phyloP scores from a whole-genome alignment of 805 yeast species.

The Candida qinlingensis region DNA sequence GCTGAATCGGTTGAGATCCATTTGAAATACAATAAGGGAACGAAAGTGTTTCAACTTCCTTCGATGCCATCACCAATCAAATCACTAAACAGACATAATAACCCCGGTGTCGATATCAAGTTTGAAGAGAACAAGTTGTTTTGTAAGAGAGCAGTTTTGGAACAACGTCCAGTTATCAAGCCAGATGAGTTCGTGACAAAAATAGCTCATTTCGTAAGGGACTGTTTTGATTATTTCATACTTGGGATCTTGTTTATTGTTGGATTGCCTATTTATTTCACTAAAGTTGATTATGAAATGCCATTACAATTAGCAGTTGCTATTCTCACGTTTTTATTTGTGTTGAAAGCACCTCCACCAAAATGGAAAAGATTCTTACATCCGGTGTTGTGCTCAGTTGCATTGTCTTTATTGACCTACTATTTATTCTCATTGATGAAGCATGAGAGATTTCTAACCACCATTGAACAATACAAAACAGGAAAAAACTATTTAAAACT shows the following conservation, averaged over 20 bases:
- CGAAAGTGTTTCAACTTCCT: slow-evolving; percentile 2
- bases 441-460: slow-evolving; percentile 42
- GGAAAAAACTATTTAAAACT: slow-evolving; percentile 61
- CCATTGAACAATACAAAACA: slow-evolving; percentile 55
- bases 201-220: slow-evolving; percentile 33
- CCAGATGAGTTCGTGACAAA: slow-evolving; percentile 18
- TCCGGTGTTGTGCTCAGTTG: slow-evolving; percentile 67
- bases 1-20: neutral
- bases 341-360: slow-evolving; percentile 40
- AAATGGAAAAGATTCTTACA: slow-evolving; percentile 50
- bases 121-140: slow-evolving; percentile 14
- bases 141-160: slow-evolving; percentile 17
- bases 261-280: slow-evolving; percentile 58
- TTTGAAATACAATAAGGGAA: slow-evolving; percentile 2
- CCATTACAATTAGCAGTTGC: slow-evolving; percentile 60
- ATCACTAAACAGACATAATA: slow-evolving; percentile 5
- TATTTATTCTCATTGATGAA: slow-evolving; percentile 56
- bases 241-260: slow-evolving; percentile 42
- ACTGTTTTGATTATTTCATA: slow-evolving; percentile 51
- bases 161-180: slow-evolving; percentile 8
- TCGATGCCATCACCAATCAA: slow-evolving; percentile 15
- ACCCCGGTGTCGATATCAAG: slow-evolving; percentile 12
- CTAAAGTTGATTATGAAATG: slow-evolving; percentile 45
- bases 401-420: slow-evolving; percentile 54
- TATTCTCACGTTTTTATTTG: slow-evolving; percentile 48